Evolutionary conservation across 1,284 basidiomycete genomes (phyloP).

Genomic region (Ceratobasidium sp.): DNA sequence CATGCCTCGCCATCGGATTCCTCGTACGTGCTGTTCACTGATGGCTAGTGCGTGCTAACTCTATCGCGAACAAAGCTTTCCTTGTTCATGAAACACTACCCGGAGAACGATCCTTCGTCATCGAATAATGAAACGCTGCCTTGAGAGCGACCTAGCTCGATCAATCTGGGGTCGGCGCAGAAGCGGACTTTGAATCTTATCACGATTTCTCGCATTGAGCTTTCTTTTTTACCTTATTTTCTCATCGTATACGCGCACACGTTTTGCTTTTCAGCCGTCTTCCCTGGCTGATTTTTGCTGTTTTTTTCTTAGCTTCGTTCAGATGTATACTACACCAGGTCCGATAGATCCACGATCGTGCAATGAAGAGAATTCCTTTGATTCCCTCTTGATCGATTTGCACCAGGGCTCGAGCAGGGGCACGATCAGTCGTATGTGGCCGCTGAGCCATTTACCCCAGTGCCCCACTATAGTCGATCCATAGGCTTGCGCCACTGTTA

Average conservation of each 20-base stretch:
- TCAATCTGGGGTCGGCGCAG: conserved; percentile 17
- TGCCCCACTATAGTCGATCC: not conserved
- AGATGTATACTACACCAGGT: conserved; percentile 19
- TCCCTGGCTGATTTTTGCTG: conserved; percentile 15
- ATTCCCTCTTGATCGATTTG: not conserved
- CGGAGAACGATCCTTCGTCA: conserved; percentile 23
- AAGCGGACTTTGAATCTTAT: conserved; percentile 41
- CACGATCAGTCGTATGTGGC: not conserved
- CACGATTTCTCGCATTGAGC: conserved; percentile 22
- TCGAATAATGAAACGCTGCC: conserved; percentile 29
- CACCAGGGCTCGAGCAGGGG: not conserved
- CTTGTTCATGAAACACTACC: conserved; percentile 40
- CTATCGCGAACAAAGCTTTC: conserved; percentile 38
- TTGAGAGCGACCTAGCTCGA: conserved; percentile 27
- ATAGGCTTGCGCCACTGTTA: not conserved
- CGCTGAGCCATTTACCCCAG: conserved; percentile 2
- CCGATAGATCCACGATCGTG: conserved; percentile 7
- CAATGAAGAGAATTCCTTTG: not conserved
- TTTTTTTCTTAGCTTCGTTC: conserved; percentile 22
- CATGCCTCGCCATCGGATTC: conserved; percentile 53
- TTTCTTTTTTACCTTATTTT: conserved; percentile 34
- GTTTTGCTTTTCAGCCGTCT: conserved; percentile 10
- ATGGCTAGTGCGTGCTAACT: conserved; percentile 25
- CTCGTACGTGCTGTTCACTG: conserved; percentile 36
- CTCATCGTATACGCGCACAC: conserved; percentile 15